Evolutionary conservation across 805 yeast species (phyloP).

Genomic region (Jamesozyma gamospora): DNA sequence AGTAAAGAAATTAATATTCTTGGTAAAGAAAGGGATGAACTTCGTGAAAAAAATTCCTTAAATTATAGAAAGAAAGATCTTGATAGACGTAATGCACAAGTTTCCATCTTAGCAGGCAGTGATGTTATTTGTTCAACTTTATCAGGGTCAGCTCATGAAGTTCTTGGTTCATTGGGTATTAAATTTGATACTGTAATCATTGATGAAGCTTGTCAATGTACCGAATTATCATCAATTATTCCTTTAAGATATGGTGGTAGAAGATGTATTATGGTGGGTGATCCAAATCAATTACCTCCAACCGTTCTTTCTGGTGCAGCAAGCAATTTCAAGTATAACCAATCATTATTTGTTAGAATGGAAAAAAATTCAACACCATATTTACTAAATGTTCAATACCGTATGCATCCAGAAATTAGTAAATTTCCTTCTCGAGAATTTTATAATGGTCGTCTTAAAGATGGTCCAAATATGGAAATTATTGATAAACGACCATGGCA

Average conservation of each 20-base stretch:
- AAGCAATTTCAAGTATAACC: slow-evolving; percentile 69
- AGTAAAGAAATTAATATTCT: slow-evolving; percentile 54
- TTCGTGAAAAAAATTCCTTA: slow-evolving; percentile 62
- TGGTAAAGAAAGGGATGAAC: slow-evolving; percentile 66
- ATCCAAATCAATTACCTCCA: slow-evolving; percentile 96
- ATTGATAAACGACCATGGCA: slow-evolving; percentile 74
- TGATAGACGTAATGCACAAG: slow-evolving; percentile 66
- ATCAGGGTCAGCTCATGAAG: slow-evolving; percentile 90
- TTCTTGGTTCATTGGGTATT: slow-evolving; percentile 62
- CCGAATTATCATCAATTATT: slow-evolving; percentile 81
- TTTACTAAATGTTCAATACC: slow-evolving; percentile 81
- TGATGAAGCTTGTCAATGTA: slow-evolving; percentile 97
- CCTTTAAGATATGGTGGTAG: slow-evolving; percentile 87
- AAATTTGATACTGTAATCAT: slow-evolving; percentile 83
- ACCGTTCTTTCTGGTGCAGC: slow-evolving; percentile 89
- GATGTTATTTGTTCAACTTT: slow-evolving; percentile 85
- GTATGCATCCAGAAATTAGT: slow-evolving; percentile 95
- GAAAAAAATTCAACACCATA: slow-evolving; percentile 54
- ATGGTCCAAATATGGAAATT: slow-evolving; percentile 65
- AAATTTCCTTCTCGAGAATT: slow-evolving; percentile 78
- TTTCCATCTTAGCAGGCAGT: slow-evolving; percentile 58
- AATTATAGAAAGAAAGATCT: slow-evolving; percentile 67
- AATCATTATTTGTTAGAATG: slow-evolving; percentile 90
- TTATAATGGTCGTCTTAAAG: slow-evolving; percentile 59
- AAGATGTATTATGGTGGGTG: slow-evolving; percentile 94